Conservation (phyloP, 2,329 filamentous ascomycete species). For the Leptographium procerum region DNA sequence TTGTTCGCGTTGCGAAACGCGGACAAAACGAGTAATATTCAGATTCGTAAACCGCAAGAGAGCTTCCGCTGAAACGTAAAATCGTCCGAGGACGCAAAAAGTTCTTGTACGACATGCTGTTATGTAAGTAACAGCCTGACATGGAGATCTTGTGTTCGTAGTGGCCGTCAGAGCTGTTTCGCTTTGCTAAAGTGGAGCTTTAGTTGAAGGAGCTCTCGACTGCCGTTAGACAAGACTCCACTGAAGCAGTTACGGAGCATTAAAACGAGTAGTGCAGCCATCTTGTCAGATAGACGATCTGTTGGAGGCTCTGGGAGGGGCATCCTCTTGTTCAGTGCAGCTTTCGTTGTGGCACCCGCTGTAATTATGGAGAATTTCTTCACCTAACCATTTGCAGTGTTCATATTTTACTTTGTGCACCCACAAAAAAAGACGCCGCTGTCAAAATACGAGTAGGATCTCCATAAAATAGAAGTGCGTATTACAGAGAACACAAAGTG, state of each 20-base stretch:
- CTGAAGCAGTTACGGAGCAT: not conserved
- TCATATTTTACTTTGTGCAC: not conserved
- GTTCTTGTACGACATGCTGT: not conserved
- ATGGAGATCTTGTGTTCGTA: not conserved
- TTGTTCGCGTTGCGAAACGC: not conserved
- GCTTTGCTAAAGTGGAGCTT: not conserved
- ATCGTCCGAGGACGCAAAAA: not conserved
- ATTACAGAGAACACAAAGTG: too few species aligned
- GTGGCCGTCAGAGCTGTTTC: not conserved
- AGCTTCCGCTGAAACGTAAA: not conserved
- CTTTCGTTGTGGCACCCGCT: constrained; percentile 1
- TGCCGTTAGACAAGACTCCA: not conserved
- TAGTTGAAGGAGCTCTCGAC: not conserved
- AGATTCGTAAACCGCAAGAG: not conserved
- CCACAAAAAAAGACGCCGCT: not conserved
- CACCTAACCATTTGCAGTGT: not conserved
- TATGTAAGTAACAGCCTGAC: too few species aligned
- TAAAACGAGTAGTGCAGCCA: not conserved
- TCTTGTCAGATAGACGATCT: not conserved
- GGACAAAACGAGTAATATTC: not conserved
- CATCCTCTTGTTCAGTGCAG: not conserved
- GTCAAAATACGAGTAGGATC: not conserved
- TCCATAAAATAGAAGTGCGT: not conserved
- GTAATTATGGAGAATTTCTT: not conserved
- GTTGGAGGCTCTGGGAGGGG: constrained; percentile 1